Conservation (phyloP, 1,139 yeast genomes). For the Suhomyces ambrosiae region DNA sequence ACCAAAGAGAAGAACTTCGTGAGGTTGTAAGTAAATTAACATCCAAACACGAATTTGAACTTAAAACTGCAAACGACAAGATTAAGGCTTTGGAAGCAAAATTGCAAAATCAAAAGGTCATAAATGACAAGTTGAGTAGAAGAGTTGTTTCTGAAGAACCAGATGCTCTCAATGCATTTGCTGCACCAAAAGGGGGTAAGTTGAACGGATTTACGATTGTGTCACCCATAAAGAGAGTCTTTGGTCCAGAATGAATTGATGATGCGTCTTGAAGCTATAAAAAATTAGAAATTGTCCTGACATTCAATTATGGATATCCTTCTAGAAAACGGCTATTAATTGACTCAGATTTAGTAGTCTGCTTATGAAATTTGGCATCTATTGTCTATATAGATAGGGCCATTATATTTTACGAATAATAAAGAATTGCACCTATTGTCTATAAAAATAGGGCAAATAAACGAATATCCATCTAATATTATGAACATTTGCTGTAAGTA, state of each 20-base stretch:
- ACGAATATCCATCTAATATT: too few relatives aligned
- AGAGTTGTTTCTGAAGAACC: constrained; percentile 16
- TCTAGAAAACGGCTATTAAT: too few relatives aligned
- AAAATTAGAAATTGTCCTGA: constrained; percentile 1
- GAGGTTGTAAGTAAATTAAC: constrained; percentile 51
- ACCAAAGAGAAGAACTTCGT: constrained; percentile 61
- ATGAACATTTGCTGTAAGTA: too few relatives aligned
- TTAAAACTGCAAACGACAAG: constrained; percentile 46
- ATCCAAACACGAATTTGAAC: constrained; percentile 37
- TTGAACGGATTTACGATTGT: constrained; percentile 47
- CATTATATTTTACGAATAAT: too few relatives aligned
- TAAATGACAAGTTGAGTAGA: constrained; percentile 39
- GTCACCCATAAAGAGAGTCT: constrained; percentile 38
- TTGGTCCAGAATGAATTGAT: constrained; percentile 18
- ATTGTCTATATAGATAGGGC: too few relatives aligned
- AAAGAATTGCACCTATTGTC: too few relatives aligned
- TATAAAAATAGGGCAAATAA: too few relatives aligned
- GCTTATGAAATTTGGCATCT: too few relatives aligned
- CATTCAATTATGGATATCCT: too few relatives aligned
- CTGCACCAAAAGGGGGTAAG: constrained; percentile 35
- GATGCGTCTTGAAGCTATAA: neutral
- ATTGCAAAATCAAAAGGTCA: constrained; percentile 34
- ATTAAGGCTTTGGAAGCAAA: constrained; percentile 43
- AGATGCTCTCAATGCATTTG: constrained; percentile 2
- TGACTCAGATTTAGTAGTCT: too few relatives aligned